Conservation (phyloP, 306 rosid species). For the Delonix regia region DNA sequence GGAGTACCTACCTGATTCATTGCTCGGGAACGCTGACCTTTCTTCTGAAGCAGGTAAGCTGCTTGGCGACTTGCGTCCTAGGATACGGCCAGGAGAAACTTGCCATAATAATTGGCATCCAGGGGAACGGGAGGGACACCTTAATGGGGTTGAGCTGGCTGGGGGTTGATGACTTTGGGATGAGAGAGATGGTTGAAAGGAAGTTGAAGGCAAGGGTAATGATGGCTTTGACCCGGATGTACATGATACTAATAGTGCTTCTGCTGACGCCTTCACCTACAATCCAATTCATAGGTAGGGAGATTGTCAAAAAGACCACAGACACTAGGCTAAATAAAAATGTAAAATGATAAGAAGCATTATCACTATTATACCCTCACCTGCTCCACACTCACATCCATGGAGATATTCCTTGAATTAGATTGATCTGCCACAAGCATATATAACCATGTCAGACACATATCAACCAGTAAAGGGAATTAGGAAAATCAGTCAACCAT, state of each 20-base stretch:
- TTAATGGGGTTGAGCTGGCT: slow-evolving; percentile 60
- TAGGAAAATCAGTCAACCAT: slow-evolving; percentile 15
- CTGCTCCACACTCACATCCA: slow-evolving; percentile 68
- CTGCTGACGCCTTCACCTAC: slow-evolving; percentile 62
- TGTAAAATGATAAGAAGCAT: slow-evolving; percentile 12
- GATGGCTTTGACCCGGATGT: slow-evolving; percentile 61
- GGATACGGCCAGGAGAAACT: slow-evolving; percentile 63
- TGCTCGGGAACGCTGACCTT: slow-evolving; percentile 64
- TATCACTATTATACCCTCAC: slow-evolving; percentile 42
- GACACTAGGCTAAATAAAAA: slow-evolving; percentile 12
- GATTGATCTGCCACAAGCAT: slow-evolving; percentile 64
- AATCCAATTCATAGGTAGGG: slow-evolving; percentile 22
- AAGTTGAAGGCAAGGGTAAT: slow-evolving; percentile 67
- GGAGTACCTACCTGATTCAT: slow-evolving; percentile 61
- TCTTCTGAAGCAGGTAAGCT: slow-evolving; percentile 64
- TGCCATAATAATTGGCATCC: slow-evolving; percentile 60
- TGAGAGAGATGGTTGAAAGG: slow-evolving; percentile 57
- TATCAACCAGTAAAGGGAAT: slow-evolving; percentile 24
- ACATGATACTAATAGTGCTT: slow-evolving; percentile 50
- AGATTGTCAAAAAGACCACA: slow-evolving; percentile 30
- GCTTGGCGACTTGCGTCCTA: slow-evolving; percentile 66
- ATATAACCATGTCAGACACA: slow-evolving; percentile 32
- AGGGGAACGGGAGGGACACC: slow-evolving; percentile 62
- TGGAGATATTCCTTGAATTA: slow-evolving; percentile 58
- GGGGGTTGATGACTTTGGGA: slow-evolving; percentile 61